phyloP scores from a whole-genome alignment of 148 eudicot species.

The Vaccinium macrocarpon region DNA sequence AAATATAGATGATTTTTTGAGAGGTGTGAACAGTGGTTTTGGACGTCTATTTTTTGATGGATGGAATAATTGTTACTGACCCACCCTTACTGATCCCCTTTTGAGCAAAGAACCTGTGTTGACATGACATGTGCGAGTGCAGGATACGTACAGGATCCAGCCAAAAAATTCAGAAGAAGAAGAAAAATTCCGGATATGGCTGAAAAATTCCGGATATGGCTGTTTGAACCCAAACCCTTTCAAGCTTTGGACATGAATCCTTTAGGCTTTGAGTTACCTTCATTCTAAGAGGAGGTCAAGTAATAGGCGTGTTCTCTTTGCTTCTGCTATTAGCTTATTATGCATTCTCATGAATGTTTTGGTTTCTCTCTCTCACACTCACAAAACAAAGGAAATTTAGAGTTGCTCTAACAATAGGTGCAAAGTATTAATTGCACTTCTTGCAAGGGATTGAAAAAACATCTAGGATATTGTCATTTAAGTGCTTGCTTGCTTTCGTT shows the following conservation, averaged over 20 bases:
- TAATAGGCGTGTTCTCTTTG: neutral
- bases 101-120: no score
- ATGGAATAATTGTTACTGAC: neutral
- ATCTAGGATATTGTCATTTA: neutral
- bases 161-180: no score
- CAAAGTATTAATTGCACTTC: neutral
- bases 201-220: no score
- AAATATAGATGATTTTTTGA: no score
- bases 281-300: neutral
- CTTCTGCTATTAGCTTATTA: neutral
- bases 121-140: no score
- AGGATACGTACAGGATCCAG: no score
- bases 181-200: no score
- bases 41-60: no score
- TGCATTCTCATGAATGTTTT: neutral
- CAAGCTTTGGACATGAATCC: neutral
- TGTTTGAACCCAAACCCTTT: no score
- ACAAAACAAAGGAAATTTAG: neutral
- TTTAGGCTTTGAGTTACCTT: slow-evolving; percentile 5
- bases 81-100: neutral
- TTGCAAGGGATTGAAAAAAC: neutral
- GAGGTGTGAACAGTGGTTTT: no score
- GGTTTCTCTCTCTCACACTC: neutral
- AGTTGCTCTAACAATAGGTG: neutral
- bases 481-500: neutral